Percentiles rank a stretch among this genome's conserved stretches.
Evolutionary conservation across 2,329 filamentous ascomycete species (phyloP).

Genomic region (Aspergillus japonicus): DNA sequence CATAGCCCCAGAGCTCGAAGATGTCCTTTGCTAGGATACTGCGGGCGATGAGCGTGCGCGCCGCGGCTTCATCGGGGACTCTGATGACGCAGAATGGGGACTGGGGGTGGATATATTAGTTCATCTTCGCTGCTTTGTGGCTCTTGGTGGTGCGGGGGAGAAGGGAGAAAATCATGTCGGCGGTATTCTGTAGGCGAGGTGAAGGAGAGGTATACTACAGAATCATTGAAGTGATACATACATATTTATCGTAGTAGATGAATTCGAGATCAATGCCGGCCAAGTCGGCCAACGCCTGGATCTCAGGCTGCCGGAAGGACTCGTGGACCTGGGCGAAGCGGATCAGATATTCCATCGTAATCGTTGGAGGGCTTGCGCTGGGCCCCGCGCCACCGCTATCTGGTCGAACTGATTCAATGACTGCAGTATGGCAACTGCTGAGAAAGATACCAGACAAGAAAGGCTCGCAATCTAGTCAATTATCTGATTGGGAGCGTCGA

Average conservation of each 20-base stretch:
- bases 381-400: neutral
- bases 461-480: neutral
- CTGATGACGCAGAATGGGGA: slow-evolving; percentile 81
- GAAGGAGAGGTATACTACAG: neutral
- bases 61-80: slow-evolving; percentile 64
- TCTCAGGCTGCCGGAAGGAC: slow-evolving; percentile 82
- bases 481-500: neutral
- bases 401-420: neutral
- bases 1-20: slow-evolving; percentile 84
- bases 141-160: slow-evolving; percentile 1
- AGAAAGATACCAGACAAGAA: neutral
- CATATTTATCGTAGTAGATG: slow-evolving; percentile 70
- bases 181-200: neutral
- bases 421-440: neutral
- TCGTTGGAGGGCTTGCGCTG: neutral
- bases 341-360: slow-evolving; percentile 73
- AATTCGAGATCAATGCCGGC: slow-evolving; percentile 68
- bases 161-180: neutral
- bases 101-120: slow-evolving; percentile 47
- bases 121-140: neutral
- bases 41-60: slow-evolving; percentile 66
- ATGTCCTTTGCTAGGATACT: slow-evolving; percentile 81
- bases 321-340: slow-evolving; percentile 88
- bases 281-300: slow-evolving; percentile 73
- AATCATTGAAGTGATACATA: slow-evolving; percentile 47